These are phyloP conservation scores for Orobanche coerulescens DNA, from an alignment of 257 asterid species.

Conservation along the genomic window DNA sequence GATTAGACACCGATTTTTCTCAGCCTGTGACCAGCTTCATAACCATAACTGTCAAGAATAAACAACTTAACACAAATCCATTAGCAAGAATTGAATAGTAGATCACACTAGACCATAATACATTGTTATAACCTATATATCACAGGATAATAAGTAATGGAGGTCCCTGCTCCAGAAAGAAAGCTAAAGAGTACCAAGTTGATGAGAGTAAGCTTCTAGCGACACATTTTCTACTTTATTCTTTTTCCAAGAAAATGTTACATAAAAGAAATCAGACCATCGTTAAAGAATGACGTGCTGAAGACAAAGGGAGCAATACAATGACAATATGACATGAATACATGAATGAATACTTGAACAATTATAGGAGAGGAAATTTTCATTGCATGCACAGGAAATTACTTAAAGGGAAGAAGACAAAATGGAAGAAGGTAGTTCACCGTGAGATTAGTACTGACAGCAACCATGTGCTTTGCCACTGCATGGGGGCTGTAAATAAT, in stretches of 20 bases:
- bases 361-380: background rate
- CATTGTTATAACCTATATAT: conserved; percentile 3
- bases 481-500: conserved; percentile 65
- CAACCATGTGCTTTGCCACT: conserved; percentile 99
- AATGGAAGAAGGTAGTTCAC: conserved; percentile 33
- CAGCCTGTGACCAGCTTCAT: conserved; percentile 4
- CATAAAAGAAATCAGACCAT: background rate
- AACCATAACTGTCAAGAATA: conserved; percentile 12
- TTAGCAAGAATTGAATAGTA: background rate
- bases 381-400: conserved; percentile 22
- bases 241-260: background rate
- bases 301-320: background rate
- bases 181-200: background rate
- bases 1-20: background rate
- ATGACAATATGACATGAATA: conserved; percentile 3
- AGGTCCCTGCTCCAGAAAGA: conserved; percentile 13
- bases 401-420: conserved; percentile 15
- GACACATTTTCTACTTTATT: background rate
- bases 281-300: background rate
- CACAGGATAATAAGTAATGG: conserved; percentile 3
- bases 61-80: background rate
- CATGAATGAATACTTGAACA: background rate
- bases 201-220: conserved; percentile 9
- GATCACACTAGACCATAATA: background rate
- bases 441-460: conserved; percentile 93